These are phyloP conservation scores for Chlamydomonas sp. DNA, from an alignment of 139 green algal species.

Conservation along the genomic window DNA sequence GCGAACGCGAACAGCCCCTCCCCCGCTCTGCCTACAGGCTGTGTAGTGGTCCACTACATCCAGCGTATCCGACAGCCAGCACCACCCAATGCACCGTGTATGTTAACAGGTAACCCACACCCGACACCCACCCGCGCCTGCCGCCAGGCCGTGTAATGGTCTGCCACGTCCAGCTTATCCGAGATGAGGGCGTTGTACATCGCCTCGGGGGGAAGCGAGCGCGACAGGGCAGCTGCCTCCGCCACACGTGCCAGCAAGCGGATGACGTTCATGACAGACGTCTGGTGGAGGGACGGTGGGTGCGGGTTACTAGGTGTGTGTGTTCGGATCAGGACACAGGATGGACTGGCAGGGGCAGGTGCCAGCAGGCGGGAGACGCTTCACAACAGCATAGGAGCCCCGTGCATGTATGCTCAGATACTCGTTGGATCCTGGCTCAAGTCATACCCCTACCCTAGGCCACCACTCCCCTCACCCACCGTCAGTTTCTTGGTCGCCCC, in stretches of 20 bases:
- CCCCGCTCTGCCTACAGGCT: conserved; percentile 2
- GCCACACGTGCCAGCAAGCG: conserved; percentile 87
- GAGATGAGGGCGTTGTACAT: conserved; percentile 95
- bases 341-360: too few relatives aligned
- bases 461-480: not conserved
- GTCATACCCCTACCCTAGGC: not conserved
- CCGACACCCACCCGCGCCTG: conserved; percentile 65
- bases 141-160: conserved; percentile 92
- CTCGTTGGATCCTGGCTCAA: not conserved
- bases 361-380: too few relatives aligned
- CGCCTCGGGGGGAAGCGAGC: conserved; percentile 79
- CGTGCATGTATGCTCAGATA: not conserved
- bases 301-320: not conserved
- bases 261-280: conserved; percentile 89
- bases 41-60: conserved; percentile 16
- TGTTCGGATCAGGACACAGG: not conserved
- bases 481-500: conserved; percentile 90
- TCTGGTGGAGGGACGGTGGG: not conserved
- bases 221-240: conserved; percentile 81
- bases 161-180: conserved; percentile 79
- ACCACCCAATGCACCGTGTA: too few relatives aligned
- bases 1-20: not conserved
- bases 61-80: too few relatives aligned
- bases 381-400: not conserved
- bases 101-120: not conserved